Percentiles rank a stretch among this genome's conserved stretches.
phyloP scores from a whole-genome alignment of 1,139 yeast genomes.

The Debaryomycetaceae sp. region DNA sequence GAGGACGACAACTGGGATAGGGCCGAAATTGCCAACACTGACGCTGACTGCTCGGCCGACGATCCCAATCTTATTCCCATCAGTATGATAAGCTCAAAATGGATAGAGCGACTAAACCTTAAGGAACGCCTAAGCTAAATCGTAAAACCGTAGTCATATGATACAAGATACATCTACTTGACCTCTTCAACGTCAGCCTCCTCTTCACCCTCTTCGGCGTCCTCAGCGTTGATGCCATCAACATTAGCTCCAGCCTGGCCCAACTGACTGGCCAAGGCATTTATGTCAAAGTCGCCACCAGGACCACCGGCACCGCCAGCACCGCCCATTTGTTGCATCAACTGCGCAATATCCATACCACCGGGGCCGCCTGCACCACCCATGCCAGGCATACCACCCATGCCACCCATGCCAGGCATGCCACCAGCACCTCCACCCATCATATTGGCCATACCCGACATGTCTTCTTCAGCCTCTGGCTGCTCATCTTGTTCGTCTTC shows the following conservation, averaged over 20 bases:
- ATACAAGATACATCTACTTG: too few species aligned
- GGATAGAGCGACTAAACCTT: neutral
- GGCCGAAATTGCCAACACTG: neutral
- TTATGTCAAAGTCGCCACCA: constrained; percentile 32
- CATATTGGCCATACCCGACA: constrained; percentile 26
- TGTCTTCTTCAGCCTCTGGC: constrained; percentile 43
- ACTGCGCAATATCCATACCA: constrained; percentile 21
- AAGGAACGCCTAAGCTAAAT: too few species aligned
- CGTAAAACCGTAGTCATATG: too few species aligned
- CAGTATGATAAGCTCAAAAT: neutral
- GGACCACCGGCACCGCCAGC: constrained; percentile 31
- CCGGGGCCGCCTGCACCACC: constrained; percentile 25
- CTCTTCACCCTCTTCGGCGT: constrained; percentile 24
- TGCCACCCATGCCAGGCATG: constrained; percentile 15
- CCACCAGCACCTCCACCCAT: constrained; percentile 25
- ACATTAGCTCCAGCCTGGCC: constrained; percentile 35
- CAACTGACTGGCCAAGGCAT: constrained; percentile 40
- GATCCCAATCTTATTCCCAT: too few species aligned
- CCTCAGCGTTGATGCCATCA: constrained; percentile 28
- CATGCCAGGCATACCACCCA: constrained; percentile 63
- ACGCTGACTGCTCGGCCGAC: too few species aligned
- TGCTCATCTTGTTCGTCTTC: constrained; percentile 85
- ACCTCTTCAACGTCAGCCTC: constrained; percentile 18
- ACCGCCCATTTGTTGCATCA: constrained; percentile 15
- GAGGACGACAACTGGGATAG: constrained; percentile 2